These are phyloP conservation scores for Puccinellia tenuiflora DNA, from an alignment of 176 grass and related monocot species.

Conservation along the genomic window DNA sequence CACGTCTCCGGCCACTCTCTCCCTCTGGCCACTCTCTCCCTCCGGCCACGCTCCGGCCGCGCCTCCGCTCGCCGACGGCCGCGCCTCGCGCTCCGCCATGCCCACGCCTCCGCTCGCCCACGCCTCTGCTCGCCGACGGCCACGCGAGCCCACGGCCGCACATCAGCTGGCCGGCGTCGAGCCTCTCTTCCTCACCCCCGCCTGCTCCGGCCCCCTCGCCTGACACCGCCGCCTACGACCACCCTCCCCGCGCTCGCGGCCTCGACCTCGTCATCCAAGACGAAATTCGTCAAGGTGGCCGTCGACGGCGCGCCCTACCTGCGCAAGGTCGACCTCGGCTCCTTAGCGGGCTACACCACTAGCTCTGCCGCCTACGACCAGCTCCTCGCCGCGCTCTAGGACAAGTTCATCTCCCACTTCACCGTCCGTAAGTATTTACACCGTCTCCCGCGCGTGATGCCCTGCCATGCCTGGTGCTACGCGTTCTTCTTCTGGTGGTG, in stretches of 20 bases:
- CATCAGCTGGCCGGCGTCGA: too few species aligned
- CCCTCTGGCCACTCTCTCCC: too few species aligned
- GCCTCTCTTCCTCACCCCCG: too few species aligned
- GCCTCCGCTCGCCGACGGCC: too few species aligned
- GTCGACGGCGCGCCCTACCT: constrained; percentile 78
- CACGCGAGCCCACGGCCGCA: too few species aligned
- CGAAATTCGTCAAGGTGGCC: constrained; percentile 84
- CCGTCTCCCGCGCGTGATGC: not conserved
- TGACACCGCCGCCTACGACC: too few species aligned
- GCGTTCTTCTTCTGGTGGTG: not conserved
- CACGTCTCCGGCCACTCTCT: too few species aligned
- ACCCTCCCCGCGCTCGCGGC: constrained; percentile 31
- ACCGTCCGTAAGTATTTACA: constrained; percentile 63
- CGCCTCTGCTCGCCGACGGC: too few species aligned
- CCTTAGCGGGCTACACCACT: constrained; percentile 17
- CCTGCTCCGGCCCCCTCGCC: too few species aligned
- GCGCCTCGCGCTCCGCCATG: too few species aligned
- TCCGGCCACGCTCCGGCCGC: too few species aligned
- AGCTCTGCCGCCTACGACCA: constrained; percentile 29
- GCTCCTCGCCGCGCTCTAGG: constrained; percentile 68
- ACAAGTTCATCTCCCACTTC: constrained; percentile 82
- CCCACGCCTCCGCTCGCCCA: too few species aligned
- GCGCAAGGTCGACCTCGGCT: constrained; percentile 81
- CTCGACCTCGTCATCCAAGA: constrained; percentile 29
- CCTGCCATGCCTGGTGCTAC: not conserved